These are phyloP conservation scores for Malbranchea cinnamomea DNA, from an alignment of 2,329 filamentous ascomycete species.

Conservation along the genomic window DNA sequence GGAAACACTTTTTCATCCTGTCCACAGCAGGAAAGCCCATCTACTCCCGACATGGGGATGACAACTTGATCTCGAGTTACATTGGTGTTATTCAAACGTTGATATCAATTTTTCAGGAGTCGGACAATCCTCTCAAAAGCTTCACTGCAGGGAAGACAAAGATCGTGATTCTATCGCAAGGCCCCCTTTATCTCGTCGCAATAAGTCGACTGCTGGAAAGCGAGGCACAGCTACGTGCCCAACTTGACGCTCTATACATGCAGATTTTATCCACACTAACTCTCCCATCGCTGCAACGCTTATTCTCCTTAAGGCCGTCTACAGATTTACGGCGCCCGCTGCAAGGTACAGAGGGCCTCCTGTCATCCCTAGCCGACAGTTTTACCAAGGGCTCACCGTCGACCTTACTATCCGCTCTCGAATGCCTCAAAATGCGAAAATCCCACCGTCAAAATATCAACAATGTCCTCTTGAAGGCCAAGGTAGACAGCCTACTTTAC, in stretches of 20 bases:
- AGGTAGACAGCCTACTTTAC: conserved; percentile 68
- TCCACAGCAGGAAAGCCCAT: conserved; percentile 95
- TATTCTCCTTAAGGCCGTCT: conserved; percentile 84
- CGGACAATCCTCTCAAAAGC: conserved; percentile 59
- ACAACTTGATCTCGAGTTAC: conserved; percentile 78
- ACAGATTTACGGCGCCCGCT: conserved; percentile 81
- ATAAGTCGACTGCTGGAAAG: conserved; percentile 89
- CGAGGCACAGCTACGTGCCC: conserved; percentile 69
- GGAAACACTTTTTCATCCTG: conserved; percentile 93
- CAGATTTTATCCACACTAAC: conserved; percentile 94
- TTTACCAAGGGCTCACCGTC: conserved; percentile 90
- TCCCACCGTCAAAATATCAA: conserved; percentile 76
- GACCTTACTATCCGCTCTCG: conserved; percentile 72
- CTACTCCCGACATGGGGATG: conserved; percentile 86
- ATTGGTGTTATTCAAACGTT: conserved; percentile 95
- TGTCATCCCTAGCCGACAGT: conserved; percentile 84
- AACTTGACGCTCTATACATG: conserved; percentile 93
- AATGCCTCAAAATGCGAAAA: conserved; percentile 86
- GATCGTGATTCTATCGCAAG: conserved; percentile 74
- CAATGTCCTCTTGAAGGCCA: conserved; percentile 66
- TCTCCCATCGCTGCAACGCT: conserved; percentile 66
- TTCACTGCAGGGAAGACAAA: conserved; percentile 78
- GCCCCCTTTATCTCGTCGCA: conserved; percentile 81
- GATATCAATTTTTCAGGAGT: conserved; percentile 85
- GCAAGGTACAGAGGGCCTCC: conserved; percentile 76